phyloP scores from a whole-genome alignment of 192 early-diverging fungal genomes.

The Coemansia guatemalensis region DNA sequence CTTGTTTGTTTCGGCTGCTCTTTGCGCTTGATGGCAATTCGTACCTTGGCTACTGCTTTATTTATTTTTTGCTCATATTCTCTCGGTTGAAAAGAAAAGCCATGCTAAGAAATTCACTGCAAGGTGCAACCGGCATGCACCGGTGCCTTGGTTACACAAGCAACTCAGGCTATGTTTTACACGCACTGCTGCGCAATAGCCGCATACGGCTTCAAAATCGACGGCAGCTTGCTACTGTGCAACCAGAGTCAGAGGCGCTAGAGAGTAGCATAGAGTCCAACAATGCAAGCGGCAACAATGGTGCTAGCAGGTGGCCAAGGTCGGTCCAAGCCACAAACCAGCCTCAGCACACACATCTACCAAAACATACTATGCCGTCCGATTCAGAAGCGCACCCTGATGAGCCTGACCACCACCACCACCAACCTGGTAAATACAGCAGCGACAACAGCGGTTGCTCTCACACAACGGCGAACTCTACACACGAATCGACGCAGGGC shows the following conservation, averaged over 20 bases:
- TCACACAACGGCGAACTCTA: background rate
- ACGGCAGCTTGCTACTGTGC: constrained; percentile 20
- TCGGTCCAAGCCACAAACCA: constrained; percentile 5
- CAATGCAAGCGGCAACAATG: background rate
- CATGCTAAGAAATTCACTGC: constrained; percentile 27
- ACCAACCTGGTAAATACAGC: background rate
- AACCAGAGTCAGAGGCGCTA: constrained; percentile 6
- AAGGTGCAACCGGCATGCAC: background rate
- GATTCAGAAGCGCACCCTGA: background rate
- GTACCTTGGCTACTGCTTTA: background rate
- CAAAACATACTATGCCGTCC: background rate
- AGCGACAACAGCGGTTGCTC: background rate
- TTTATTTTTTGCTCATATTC: background rate
- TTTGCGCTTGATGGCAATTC: background rate
- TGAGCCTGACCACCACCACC: constrained; percentile 3
- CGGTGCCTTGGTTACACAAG: background rate
- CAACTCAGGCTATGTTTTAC: background rate
- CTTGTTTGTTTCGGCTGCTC: background rate
- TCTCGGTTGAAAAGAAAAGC: background rate
- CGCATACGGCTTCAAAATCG: background rate
- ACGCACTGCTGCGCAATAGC: background rate
- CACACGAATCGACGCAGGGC: background rate
- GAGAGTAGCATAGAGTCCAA: background rate
- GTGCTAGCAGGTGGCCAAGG: background rate
- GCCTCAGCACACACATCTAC: background rate